These are phyloP conservation scores for Nemania sp. DNA, from an alignment of 2,329 filamentous ascomycete species.

Conservation along the genomic window DNA sequence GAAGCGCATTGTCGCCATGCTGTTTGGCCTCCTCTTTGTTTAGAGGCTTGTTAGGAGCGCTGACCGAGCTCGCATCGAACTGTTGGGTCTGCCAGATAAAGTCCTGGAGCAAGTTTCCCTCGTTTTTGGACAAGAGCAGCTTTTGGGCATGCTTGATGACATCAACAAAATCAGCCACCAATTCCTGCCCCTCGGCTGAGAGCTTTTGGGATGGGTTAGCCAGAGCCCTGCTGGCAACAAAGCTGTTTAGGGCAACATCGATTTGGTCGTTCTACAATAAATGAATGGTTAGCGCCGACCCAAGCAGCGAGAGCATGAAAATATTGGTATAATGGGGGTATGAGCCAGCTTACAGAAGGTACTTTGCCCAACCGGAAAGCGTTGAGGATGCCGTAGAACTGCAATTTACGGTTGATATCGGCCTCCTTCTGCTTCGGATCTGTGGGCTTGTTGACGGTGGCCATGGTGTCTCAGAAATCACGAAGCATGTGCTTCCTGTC, in stretches of 20 bases:
- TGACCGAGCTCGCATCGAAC: slow-evolving; percentile 65
- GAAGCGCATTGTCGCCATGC: slow-evolving; percentile 79
- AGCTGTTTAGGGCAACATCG: slow-evolving; percentile 90
- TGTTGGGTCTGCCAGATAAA: slow-evolving; percentile 94
- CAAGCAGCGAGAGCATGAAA: neutral
- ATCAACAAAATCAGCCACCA: slow-evolving; percentile 75
- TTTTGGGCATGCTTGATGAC: slow-evolving; percentile 81
- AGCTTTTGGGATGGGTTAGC: slow-evolving; percentile 73
- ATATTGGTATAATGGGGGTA: no score
- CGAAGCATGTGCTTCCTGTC: neutral
- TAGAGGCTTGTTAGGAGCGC: slow-evolving; percentile 66
- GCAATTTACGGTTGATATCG: slow-evolving; percentile 90
- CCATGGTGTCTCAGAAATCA: slow-evolving; percentile 30
- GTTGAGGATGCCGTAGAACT: slow-evolving; percentile 86
- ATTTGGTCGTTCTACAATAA: slow-evolving; percentile 81
- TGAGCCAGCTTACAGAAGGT: slow-evolving; percentile 73
- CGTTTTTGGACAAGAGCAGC: slow-evolving; percentile 88
- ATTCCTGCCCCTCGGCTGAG: slow-evolving; percentile 77
- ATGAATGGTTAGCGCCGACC: slow-evolving; percentile 19
- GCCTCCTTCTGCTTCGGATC: slow-evolving; percentile 77
- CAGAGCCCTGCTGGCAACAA: slow-evolving; percentile 72
- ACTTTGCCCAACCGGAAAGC: slow-evolving; percentile 90
- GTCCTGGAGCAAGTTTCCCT: slow-evolving; percentile 91
- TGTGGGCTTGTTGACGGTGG: slow-evolving; percentile 71
- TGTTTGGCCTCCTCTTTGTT: slow-evolving; percentile 77